Conservation (phyloP, 176 grass and related monocot species). For the Carex kokanica region DNA sequence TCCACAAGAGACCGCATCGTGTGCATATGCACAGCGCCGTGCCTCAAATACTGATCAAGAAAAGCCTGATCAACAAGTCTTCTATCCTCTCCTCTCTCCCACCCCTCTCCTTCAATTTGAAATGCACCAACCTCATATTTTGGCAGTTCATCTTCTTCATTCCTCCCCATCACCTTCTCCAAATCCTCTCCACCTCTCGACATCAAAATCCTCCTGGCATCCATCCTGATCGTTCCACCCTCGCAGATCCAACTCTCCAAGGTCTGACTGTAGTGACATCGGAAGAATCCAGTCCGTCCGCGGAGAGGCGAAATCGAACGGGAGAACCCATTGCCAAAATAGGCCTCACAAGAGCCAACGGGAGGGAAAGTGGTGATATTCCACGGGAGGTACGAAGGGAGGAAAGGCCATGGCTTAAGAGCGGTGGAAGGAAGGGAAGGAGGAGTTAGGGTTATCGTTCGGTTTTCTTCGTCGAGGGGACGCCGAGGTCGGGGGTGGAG, state of each 20-base stretch:
- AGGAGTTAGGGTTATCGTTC: too few species aligned
- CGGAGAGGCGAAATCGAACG: too few species aligned
- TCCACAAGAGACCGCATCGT: constrained; percentile 76
- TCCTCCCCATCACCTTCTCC: constrained; percentile 66
- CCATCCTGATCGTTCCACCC: constrained; percentile 68
- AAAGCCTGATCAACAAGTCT: constrained; percentile 44
- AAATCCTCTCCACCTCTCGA: constrained; percentile 80
- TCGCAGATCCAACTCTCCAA: constrained; percentile 97
- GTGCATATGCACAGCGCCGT: constrained; percentile 49
- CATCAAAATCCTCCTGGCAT: constrained; percentile 65
- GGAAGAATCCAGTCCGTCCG: too few species aligned
- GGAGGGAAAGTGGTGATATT: too few species aligned
- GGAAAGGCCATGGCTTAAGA: too few species aligned
- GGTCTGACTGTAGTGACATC: too few species aligned
- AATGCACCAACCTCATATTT: constrained; percentile 59
- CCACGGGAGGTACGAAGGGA: too few species aligned
- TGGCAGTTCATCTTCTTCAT: constrained; percentile 83
- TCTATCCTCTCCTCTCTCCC: constrained; percentile 29
- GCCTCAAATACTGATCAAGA: constrained; percentile 53
- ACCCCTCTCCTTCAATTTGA: constrained; percentile 50
- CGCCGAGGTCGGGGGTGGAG: too few species aligned
- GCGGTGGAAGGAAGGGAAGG: too few species aligned
- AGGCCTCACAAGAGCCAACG: too few species aligned
- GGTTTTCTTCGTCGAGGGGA: too few species aligned
- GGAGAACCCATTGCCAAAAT: too few species aligned